Evolutionary conservation across 495 filamentous ascomycete species (phyloP), one percentile per base, ranked within the genome.

Genomic region (Aspergillus bertholletiae): DNA sequence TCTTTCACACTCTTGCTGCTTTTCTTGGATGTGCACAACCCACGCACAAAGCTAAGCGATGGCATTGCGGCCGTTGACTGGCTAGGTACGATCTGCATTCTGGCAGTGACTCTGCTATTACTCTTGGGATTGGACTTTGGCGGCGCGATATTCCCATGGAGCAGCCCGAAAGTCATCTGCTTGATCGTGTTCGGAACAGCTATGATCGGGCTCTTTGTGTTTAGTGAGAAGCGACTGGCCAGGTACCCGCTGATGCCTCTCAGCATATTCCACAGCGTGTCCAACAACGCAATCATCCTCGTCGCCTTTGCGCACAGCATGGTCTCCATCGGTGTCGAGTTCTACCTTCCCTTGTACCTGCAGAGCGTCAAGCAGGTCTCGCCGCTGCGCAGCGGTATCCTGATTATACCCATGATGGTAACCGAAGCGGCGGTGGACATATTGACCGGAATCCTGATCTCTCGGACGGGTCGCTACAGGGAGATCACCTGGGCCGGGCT

Each of bases 51-150:
- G 0, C 66, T 92, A 43, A 54, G 68, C 3, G 73, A 83, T 35
- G 89, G 89, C 1, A 68, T 94, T 5, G 83, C 80, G 51, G 84
- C 86, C 8, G 82, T 91, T 32, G 87, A 90, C 66, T 89, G 86
- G 86, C 49, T 81, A 3, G 88, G 88, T 0, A 80, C 75, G 0
- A 40, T 87, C 23, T 74, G 78, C 0, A 78, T 91, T 53, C 75
- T 88, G 6, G 80, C 80, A 28, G 86, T 80, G 7, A 88, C 85
- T 0, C 66, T 90, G 27, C 87, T 90, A 77, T 69, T 92, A 53
- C 76, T 90, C 27, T 76, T 90, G 6, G 88, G 83, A 12, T 74
- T 92, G 18, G 82, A 86, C 61, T 83, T 83, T 53, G 88, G 88
- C 28, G 89, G 87, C 17, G 79, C 85, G 5, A 70, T 71, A 1